These are phyloP conservation scores for Peronosclerospora sorghi DNA, from an alignment of 352 stramenopile genomes.

Conservation along the genomic window DNA sequence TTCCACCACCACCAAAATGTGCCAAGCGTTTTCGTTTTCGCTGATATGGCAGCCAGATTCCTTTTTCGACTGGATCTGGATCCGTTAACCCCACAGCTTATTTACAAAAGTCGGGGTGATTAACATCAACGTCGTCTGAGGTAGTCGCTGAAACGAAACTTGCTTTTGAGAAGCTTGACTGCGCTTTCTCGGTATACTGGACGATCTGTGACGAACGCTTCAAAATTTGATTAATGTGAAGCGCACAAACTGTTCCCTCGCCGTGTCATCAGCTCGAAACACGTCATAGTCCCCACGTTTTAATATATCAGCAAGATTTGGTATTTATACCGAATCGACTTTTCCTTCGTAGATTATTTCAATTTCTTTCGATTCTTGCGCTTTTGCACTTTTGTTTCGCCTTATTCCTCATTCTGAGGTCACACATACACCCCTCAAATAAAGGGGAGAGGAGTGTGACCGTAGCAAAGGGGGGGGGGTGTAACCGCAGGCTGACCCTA, in stretches of 20 bases:
- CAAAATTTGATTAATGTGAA: conserved; percentile 98
- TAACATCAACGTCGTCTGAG: conserved; percentile 92
- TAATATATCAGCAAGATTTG: conserved; percentile 79
- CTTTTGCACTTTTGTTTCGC: conserved; percentile 66
- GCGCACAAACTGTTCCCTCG: conserved; percentile 91
- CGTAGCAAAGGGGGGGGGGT: too few relatives aligned
- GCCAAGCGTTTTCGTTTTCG: conserved; percentile 78
- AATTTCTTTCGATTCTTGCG: conserved; percentile 84
- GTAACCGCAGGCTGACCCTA: too few relatives aligned
- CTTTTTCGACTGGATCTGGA: conserved; percentile 46
- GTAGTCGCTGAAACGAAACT: conserved; percentile 86
- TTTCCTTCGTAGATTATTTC: too few relatives aligned
- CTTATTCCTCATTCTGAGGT: conserved; percentile 73
- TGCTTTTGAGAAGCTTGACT: conserved; percentile 87
- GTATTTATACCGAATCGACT: too few relatives aligned
- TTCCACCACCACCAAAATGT: conserved; percentile 58
- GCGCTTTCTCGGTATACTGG: conserved; percentile 75
- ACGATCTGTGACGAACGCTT: conserved; percentile 77
- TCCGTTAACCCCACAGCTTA: conserved; percentile 89
- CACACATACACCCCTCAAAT: too few relatives aligned
- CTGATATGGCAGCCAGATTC: conserved; percentile 60
- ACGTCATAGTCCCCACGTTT: conserved; percentile 88
- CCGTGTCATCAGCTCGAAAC: conserved; percentile 85
- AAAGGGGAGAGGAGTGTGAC: too few relatives aligned
- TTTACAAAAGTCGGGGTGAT: conserved; percentile 99